Base-by-base conservation (phyloP, 139 green algal genomes). In the Volvox reticuliferus region DNA sequence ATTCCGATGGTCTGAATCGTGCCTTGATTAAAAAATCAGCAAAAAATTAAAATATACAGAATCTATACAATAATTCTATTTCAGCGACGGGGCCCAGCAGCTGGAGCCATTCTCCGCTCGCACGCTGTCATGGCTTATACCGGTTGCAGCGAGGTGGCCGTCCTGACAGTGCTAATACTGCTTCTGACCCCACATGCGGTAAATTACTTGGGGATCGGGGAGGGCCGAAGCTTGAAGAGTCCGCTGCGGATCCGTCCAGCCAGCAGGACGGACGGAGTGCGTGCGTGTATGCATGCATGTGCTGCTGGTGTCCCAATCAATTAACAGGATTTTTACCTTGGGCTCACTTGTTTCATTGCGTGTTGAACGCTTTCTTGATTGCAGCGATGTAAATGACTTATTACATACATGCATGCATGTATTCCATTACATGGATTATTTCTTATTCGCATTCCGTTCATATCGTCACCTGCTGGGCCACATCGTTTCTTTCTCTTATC, bases 121-220 rank as follows among this genome's bases (percentile, higher is more conserved):
- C n/a, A 55, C 24, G 75, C 20, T 19, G 32, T 81, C 21, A 19
- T 17, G 50, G 17, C 75, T 61, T 35, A 55, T 28, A 18, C 75
- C 2, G 65, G 12, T 24, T 9, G 35, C 37, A 65, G 20, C 1
- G 78, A 84, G 21, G 16, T 26, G 16, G 78, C 78, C 12, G 20
- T 84, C 36, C 2, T 86, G 12, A 24, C 79, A 1, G 44, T 73
- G 24, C 79, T 86, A 21, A n/a, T 73, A 17, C 79, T 86, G 26
- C 50, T 86, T 17, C 24, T 86, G 26, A 86, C 79, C 2, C 79
- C 79, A 9, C 79, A 86, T 24, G n/a, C 79, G 79, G 79, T 86
- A 61, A 36, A n/a, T n/a, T n/a, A n/a, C n/a, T n/a, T n/a, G n/a
- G n/a, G n/a, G n/a, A n/a, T n/a, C n/a, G n/a, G n/a, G n/a, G n/a